Base-by-base conservation (phyloP, 2,329 filamentous ascomycete species). In the Colletotrichum trifolii region DNA sequence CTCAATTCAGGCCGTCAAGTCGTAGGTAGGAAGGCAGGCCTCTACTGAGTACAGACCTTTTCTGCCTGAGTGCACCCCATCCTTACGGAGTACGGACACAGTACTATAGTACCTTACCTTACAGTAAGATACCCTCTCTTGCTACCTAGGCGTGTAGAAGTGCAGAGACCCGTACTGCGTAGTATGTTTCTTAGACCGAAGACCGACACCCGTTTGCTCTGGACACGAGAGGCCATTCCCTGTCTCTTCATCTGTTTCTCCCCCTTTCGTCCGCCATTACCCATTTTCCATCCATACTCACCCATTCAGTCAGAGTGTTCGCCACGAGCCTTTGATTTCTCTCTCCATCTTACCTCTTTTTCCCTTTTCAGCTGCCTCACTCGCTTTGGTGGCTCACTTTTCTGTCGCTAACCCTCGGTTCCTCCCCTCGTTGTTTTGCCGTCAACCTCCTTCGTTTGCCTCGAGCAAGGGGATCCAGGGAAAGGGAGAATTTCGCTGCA, bases 371-470 rank as follows among this genome's bases (percentile, higher is more conserved):
- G 55, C 79, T 78, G 78, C 81, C 81, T 87, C 87, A 85, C 81
- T 89, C 86, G 86, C 82, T 88, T 79, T 82, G 83, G 82, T 82
- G 81, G 79, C 74, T 79, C 73, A 72, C 47, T 69, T 68, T 71
- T 60, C 76, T 66, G 71, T 81, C 79, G 74, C 77, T 82, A 70
- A 71, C 69, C 54, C 55, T 60, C 60, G 53, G 66, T 67, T 55
- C 67, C 62, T 58, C 67, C 47, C 70, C 25, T 69, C 67, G 64
- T 64, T 63, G 40, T 67, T 69, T 66, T 55, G 12, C 38, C 17
- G 35, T 57, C 48, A 36, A 49, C 54, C 12, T 43, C 17, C 54
- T 48, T 33, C 55, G n/a, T 49, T 39, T 40, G 60, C 33, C 25
- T 49, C 15, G 33, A 38, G 42, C 40, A 54, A 59, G 47, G 42